These are phyloP conservation scores for Podospora conica DNA, from an alignment of 495 filamentous ascomycete genomes.

Conservation along the genomic window DNA sequence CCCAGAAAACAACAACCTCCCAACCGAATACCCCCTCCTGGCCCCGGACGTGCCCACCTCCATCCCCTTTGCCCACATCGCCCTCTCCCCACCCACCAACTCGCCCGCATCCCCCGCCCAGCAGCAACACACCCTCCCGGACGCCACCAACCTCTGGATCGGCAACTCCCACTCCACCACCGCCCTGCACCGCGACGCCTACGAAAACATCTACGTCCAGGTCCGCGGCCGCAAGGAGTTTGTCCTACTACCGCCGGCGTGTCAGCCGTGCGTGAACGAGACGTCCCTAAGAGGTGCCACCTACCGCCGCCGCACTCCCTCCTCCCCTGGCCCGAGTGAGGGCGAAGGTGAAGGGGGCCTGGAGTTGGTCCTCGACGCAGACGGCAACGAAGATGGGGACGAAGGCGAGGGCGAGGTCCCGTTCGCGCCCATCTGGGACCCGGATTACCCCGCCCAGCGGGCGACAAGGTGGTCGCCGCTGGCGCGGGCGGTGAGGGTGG, in stretches of 20 bases:
- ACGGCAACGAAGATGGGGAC: too few relatives aligned
- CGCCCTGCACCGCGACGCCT: slow-evolving; percentile 69
- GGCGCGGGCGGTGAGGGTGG: slow-evolving; percentile 52
- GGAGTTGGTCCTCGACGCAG: slow-evolving; percentile 23
- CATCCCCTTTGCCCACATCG: slow-evolving; percentile 62
- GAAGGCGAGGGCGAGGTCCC: slow-evolving; percentile 44
- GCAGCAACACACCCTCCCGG: slow-evolving; percentile 32
- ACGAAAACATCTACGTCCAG: slow-evolving; percentile 77
- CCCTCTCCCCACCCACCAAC: slow-evolving; percentile 39
- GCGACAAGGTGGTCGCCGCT: slow-evolving; percentile 50
- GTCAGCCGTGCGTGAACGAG: slow-evolving; percentile 59
- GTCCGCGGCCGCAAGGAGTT: slow-evolving; percentile 64
- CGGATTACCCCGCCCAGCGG: slow-evolving; percentile 46
- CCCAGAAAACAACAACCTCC: slow-evolving; percentile 69
- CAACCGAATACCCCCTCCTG: slow-evolving; percentile 57
- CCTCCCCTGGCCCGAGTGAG: too few relatives aligned
- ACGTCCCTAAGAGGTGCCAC: slow-evolving; percentile 40
- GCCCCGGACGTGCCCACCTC: slow-evolving; percentile 47
- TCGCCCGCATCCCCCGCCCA: too few relatives aligned
- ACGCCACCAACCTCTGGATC: slow-evolving; percentile 77
- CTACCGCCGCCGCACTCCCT: slow-evolving; percentile 38
- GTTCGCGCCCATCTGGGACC: slow-evolving; percentile 61
- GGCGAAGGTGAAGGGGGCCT: slow-evolving; percentile 13
- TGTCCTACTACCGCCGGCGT: slow-evolving; percentile 59
- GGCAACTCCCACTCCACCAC: slow-evolving; percentile 60